Evolutionary conservation across 2,329 filamentous ascomycete species (phyloP).

Genomic region (Lecanicillium sp.): DNA sequence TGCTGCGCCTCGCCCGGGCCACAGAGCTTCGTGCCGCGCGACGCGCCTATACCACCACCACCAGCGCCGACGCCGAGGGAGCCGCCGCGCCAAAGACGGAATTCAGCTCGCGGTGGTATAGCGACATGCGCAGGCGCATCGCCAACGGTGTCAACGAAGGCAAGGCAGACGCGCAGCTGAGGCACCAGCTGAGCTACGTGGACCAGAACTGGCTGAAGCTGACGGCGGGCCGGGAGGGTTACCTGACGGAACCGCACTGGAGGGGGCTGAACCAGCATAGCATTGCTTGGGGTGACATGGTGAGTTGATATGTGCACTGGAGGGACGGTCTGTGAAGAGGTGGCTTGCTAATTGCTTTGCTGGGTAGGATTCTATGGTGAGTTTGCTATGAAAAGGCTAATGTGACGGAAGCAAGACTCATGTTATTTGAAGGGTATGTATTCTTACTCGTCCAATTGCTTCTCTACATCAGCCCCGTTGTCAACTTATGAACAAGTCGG

Average conservation of each 20-base stretch:
- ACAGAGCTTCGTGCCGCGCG: background rate
- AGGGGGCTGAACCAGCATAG: slow-evolving; percentile 58
- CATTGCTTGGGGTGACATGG: slow-evolving; percentile 84
- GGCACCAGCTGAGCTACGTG: slow-evolving; percentile 18
- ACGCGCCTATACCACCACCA: background rate
- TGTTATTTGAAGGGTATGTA: slow-evolving; percentile 13
- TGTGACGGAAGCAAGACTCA: too few relatives aligned
- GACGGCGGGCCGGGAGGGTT: slow-evolving; percentile 69
- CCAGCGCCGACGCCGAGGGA: background rate
- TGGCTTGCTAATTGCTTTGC: background rate
- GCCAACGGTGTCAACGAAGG: slow-evolving; percentile 12
- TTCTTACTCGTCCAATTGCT: background rate
- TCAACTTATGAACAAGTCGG: background rate
- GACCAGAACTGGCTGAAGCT: slow-evolving; percentile 60
- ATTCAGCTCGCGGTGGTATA: slow-evolving; percentile 23
- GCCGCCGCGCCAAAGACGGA: slow-evolving; percentile 7
- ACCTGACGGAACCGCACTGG: slow-evolving; percentile 53
- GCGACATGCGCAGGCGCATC: slow-evolving; percentile 22
- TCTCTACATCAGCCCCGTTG: background rate
- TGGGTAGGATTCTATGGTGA: slow-evolving; percentile 47
- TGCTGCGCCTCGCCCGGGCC: background rate
- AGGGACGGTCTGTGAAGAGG: background rate
- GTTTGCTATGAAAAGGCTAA: slow-evolving; percentile 19
- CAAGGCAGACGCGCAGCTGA: slow-evolving; percentile 11
- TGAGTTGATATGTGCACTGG: slow-evolving; percentile 35